Base-by-base conservation (phyloP, 163 green algal genomes). In the Chlamydomonas reinhardtii region DNA sequence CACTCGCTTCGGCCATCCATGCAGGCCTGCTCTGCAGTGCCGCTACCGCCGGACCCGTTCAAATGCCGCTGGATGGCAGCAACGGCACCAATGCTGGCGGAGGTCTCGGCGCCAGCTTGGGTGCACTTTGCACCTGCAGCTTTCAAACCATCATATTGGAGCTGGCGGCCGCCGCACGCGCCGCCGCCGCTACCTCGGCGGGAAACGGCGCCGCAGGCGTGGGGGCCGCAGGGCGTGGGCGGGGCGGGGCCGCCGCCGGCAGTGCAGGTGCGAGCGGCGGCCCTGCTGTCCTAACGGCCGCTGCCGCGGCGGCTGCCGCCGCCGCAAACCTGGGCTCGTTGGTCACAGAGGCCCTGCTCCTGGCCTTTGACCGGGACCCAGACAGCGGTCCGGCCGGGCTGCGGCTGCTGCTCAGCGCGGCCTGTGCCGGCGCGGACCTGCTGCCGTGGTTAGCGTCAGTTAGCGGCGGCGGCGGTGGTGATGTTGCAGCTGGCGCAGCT, bases 21-120 rank as follows among this genome's bases (percentile, higher is more conserved):
- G 65, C 64, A 84, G 76, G 76, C 2, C 29, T 84, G 29, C 39
- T 84, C 8, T 84, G 76, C 64, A 84, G 76, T 17, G 34, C 37
- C 9, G 62, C 37, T 39, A n/a, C 12, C 29, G 66, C 69, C 69
- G 25, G 27, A 19, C 31, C 68, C 2, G 15, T 4, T 29, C 72
- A 24, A 14, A 17, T 6, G 24, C 70, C 35, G 70, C 70, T 35
- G 25, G 16, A 12, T 3, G 27, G 16, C 31, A 43, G 68, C 31
- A 52, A 32, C 68, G 19, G 31, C 68, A 25, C 39, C 39, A 48
- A 14, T 5, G 39, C 39, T 48, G 39, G 39, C 39, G 39, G 5
- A 48, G 39, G 66, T 35, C 27, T 0, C 69, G 34, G 69, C 34
- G 0, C 6, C 69, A 22, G 34, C 69, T 31, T 14, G 11, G 74